Conservation (phyloP, 164 flowering plant genomes). For the Santalum album region DNA sequence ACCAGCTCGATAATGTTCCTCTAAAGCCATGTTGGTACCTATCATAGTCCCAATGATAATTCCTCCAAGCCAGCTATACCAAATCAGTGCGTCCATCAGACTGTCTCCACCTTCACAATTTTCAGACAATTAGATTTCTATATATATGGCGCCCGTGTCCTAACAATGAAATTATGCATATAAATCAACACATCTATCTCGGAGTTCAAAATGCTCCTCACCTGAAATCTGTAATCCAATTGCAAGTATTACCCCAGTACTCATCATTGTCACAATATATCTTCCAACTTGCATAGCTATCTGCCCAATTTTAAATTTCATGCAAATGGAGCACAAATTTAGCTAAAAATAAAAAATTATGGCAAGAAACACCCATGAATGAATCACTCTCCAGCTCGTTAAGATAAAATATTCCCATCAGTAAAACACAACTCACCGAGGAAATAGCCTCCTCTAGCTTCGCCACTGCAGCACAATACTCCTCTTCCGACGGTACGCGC, state of each 20-base stretch:
- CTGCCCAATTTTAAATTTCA: conserved; percentile 17
- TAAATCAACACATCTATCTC: not conserved
- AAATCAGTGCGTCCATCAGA: conserved; percentile 69
- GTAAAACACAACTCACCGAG: conserved; percentile 35
- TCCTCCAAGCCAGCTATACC: conserved; percentile 99
- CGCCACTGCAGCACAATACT: conserved; percentile 23
- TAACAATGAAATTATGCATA: not conserved
- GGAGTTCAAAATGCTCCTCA: conserved; percentile 13
- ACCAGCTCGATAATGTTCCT: conserved; percentile 79
- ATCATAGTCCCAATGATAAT: conserved; percentile 91
- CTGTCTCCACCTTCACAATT: conserved; percentile 71
- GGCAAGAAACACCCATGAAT: not conserved
- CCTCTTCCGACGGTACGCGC: conserved; percentile 14
- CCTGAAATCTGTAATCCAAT: conserved; percentile 89
- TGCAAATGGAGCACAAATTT: not conserved
- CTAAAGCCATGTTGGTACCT: conserved; percentile 90
- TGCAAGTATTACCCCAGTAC: conserved; percentile 83
- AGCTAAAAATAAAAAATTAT: not conserved
- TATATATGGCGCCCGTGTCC: not conserved
- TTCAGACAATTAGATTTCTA: not conserved
- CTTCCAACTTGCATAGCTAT: conserved; percentile 70
- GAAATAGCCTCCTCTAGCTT: conserved; percentile 45
- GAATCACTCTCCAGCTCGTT: not conserved
- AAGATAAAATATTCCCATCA: not conserved
- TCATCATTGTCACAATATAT: conserved; percentile 84